Conservation (phyloP, 2,329 filamentous ascomycete genomes). For the Colletotrichum sp. region DNA sequence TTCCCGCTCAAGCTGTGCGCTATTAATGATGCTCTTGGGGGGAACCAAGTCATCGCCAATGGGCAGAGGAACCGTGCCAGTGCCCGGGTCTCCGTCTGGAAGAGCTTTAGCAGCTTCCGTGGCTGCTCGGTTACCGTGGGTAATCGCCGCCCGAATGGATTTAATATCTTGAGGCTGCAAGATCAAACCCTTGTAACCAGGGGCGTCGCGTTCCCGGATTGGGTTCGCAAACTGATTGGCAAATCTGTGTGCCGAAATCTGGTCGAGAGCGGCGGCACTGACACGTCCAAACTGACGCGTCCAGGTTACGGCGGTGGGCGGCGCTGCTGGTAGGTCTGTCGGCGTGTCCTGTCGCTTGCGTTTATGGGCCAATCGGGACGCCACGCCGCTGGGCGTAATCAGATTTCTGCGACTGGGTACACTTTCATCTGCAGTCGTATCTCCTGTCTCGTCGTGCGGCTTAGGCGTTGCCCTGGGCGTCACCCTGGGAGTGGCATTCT, state of each 20-base stretch:
- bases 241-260: constrained; percentile 77
- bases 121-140: constrained; percentile 71
- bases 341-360: constrained; percentile 62
- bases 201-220: constrained; percentile 75
- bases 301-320: constrained; percentile 73
- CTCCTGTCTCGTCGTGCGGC: constrained; percentile 57
- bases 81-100: constrained; percentile 61
- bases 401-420: constrained; percentile 41
- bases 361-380: constrained; percentile 47
- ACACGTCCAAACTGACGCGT: constrained; percentile 78
- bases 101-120: constrained; percentile 64
- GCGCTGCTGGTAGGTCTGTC: constrained; percentile 48
- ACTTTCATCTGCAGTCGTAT: constrained; percentile 61
- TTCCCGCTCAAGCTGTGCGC: constrained; percentile 89
- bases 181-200: constrained; percentile 76
- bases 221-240: constrained; percentile 81
- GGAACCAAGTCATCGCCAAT: constrained; percentile 79
- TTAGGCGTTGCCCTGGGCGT: constrained; percentile 37
- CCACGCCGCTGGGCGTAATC: constrained; percentile 39
- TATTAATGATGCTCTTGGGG: constrained; percentile 91
- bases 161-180: constrained; percentile 79
- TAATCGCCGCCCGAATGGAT: constrained; percentile 76
- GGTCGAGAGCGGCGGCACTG: constrained; percentile 73
- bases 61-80: constrained; percentile 66
- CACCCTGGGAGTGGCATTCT: constrained; percentile 51